Conservation (phyloP, 1,139 yeast genomes). For the Protomyces pachydermus region DNA sequence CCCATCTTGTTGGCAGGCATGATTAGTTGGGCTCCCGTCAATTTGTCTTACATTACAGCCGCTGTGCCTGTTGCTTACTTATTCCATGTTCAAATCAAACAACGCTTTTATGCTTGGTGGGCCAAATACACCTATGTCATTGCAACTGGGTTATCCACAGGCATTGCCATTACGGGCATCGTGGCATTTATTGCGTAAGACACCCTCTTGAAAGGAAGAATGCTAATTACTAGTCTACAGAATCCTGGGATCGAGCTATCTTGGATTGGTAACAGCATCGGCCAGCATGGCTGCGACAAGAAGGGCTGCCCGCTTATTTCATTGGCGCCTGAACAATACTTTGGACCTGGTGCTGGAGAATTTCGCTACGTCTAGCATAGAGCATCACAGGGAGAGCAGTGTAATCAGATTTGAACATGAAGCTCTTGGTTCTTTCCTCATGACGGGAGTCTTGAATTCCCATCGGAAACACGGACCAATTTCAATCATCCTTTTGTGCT, state of each 20-base stretch:
- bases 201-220: not conserved
- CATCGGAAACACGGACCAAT: slow-evolving; percentile 2
- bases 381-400: not conserved
- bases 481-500: not conserved
- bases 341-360: slow-evolving; percentile 22
- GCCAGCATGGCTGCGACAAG: slow-evolving; percentile 10
- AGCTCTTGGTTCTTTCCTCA: not conserved
- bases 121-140: slow-evolving; percentile 34
- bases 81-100: slow-evolving; percentile 50
- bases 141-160: slow-evolving; percentile 56
- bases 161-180: slow-evolving; percentile 43
- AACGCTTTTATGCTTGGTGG: slow-evolving; percentile 59
- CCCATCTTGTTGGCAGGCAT: slow-evolving; percentile 53
- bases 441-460: slow-evolving; percentile 1
- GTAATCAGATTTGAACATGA: not conserved
- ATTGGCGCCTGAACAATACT: slow-evolving; percentile 1
- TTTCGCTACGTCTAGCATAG: not conserved
- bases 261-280: slow-evolving; percentile 1
- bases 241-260: not conserved
- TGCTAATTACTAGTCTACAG: not conserved
- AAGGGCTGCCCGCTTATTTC: slow-evolving; percentile 11
- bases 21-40: slow-evolving; percentile 52
- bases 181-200: slow-evolving; percentile 45
- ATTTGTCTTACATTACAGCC: slow-evolving; percentile 48
- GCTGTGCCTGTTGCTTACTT: slow-evolving; percentile 49